Base-by-base conservation (phyloP, 495 filamentous ascomycete species). In the Immersiella caudata region DNA sequence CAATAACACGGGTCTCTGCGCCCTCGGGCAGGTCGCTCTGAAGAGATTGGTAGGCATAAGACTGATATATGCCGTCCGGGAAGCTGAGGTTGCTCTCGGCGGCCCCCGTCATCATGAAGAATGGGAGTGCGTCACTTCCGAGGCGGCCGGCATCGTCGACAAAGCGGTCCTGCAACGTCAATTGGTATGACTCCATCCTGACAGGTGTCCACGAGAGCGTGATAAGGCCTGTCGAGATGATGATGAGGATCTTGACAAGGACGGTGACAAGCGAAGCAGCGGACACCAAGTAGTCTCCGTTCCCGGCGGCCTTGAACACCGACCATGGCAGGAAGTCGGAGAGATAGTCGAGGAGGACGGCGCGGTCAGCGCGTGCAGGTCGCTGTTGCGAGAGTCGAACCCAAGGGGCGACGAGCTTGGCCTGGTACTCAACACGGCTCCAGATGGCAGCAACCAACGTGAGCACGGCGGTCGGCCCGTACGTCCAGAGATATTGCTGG, bases 401-500 rank as follows among this genome's bases (percentile, higher is more conserved):
- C 67, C 67, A 68, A 14, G 67, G 67, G 2, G 61, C 55, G 2
- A 64, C 54, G 29, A 68, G 55, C 65, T 59, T 59, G 56, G 20
- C 7, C 26, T 59, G 56, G 26, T 29, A 72, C 46, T 73, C 73
- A 18, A 67, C 68, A 0, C 70, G 68, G 7, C 58, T 54, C 73
- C 68, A 75, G 12, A 71, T 2, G 14, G 64, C 70, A 21, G 60
- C 58, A 20, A 73, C 58, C 5, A 75, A 12, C 24, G 65, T 66
- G 9, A 75, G 58, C 24, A 73, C 33, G 6, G 70, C 73, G 22
- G 73, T 75, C 33, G 73, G 73, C 22, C 71, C 71, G 51, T 75
- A 75, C n/a, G 68, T 75, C 73, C 73, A 75, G 8, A 66, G 26
- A 62, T 73, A 75, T 25, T 71, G 46, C 61, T 57, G 54, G n/a